These are phyloP conservation scores for Penicillium sp. DNA, from an alignment of 2,329 filamentous ascomycete genomes.

Conservation along the genomic window DNA sequence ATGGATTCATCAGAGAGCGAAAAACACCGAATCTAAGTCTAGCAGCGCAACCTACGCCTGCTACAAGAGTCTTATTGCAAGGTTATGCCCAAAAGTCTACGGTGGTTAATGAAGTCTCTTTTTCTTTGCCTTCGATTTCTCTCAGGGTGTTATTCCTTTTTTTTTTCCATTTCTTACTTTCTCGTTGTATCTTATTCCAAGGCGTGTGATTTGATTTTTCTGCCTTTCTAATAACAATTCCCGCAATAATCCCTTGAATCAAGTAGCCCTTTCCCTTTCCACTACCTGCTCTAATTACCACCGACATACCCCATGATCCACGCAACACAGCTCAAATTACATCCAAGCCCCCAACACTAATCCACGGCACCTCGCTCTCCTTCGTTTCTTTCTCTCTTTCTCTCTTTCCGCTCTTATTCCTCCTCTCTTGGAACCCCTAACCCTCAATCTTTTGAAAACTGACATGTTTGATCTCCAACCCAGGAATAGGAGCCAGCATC, in stretches of 20 bases:
- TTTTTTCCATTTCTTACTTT: constrained; percentile 16
- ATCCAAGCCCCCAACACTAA: constrained; percentile 2
- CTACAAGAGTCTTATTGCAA: constrained; percentile 5
- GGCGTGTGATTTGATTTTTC: constrained; percentile 21
- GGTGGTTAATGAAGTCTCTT: constrained; percentile 26
- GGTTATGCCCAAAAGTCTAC: constrained; percentile 25
- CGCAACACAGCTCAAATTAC: constrained; percentile 1
- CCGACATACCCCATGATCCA: constrained; percentile 4
- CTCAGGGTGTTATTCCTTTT: constrained; percentile 16
- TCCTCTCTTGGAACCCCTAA: neutral
- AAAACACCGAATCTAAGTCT: constrained; percentile 65
- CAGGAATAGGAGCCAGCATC: constrained; percentile 38
- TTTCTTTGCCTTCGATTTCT: constrained; percentile 17
- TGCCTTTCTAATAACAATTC: constrained; percentile 27
- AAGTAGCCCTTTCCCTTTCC: constrained; percentile 18
- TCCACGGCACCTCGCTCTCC: neutral
- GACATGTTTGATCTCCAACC: constrained; percentile 49
- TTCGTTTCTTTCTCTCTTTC: neutral
- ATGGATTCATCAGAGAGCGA: constrained; percentile 61
- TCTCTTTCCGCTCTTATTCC: neutral
- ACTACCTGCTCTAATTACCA: constrained; percentile 5
- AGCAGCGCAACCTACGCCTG: constrained; percentile 3
- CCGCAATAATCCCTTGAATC: constrained; percentile 17
- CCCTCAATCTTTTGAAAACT: constrained; percentile 36
- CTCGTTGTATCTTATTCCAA: constrained; percentile 38